A percentile compares a stretch with the other conserved stretches of the same genome.
Evolutionary conservation across 2,329 filamentous ascomycete genomes (phyloP).

Genomic region (Mycocentrospora acerina): DNA sequence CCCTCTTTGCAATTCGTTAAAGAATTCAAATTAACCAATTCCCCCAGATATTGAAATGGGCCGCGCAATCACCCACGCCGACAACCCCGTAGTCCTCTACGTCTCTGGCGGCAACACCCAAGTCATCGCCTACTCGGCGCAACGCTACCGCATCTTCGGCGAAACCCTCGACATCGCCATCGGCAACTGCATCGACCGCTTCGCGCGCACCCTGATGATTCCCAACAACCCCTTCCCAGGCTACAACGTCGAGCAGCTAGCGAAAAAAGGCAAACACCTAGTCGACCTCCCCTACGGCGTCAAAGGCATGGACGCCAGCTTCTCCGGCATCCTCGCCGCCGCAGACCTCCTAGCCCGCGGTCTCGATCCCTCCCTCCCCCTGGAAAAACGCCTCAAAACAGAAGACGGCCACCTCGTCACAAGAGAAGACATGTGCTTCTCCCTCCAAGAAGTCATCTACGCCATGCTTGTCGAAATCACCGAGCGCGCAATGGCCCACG

Average conservation of each 20-base stretch:
- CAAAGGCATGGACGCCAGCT: conserved; percentile 98
- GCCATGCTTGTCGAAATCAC: conserved; percentile 99
- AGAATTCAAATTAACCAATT: not conserved
- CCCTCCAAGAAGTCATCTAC: conserved; percentile 90
- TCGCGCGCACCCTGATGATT: conserved; percentile 87
- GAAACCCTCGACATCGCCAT: conserved; percentile 97
- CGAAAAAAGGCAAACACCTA: conserved; percentile 69
- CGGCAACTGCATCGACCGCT: conserved; percentile 94
- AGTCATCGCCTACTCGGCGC: conserved; percentile 93
- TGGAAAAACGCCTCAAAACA: conserved; percentile 45
- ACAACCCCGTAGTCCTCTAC: conserved; percentile 92
- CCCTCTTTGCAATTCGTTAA: too few species aligned
- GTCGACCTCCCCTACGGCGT: conserved; percentile 93
- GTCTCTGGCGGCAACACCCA: conserved; percentile 96
- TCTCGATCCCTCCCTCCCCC: conserved; percentile 48
- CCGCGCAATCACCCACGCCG: conserved; percentile 82
- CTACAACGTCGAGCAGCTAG: conserved; percentile 96
- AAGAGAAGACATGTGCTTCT: conserved; percentile 86
- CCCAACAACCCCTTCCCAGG: conserved; percentile 95
- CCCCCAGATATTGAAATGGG: conserved; percentile 91
- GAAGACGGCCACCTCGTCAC: conserved; percentile 64
- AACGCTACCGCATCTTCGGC: conserved; percentile 95
- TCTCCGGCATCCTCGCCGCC: conserved; percentile 84
- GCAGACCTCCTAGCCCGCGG: conserved; percentile 77
- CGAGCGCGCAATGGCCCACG: conserved; percentile 97